Percentiles rank a stretch among this genome's conserved stretches.
These are phyloP conservation scores for Hygrocybe coccinea DNA, from an alignment of 768 basidiomycete species.

Conservation along the genomic window DNA sequence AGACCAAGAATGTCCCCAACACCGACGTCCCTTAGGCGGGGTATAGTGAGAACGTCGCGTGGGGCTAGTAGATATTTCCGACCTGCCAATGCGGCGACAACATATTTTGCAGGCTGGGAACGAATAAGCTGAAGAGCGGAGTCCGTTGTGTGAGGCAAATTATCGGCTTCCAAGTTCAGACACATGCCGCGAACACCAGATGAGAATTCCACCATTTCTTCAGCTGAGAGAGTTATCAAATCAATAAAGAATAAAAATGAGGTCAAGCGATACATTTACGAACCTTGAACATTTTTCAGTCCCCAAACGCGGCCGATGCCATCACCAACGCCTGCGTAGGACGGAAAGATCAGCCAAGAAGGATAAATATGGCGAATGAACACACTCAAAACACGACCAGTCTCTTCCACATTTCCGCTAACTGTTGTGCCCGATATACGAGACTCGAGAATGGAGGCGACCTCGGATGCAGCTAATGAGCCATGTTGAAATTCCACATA, in stretches of 20 bases:
- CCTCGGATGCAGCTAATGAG: conserved; percentile 88
- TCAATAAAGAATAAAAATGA: background rate
- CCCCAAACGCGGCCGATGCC: conserved; percentile 99
- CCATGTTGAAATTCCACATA: too few species aligned
- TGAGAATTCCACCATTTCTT: conserved; percentile 99
- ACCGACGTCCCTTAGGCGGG: conserved; percentile 76
- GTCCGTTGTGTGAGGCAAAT: conserved; percentile 39
- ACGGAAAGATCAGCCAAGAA: conserved; percentile 17
- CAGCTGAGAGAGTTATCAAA: conserved; percentile 71
- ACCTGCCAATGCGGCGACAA: conserved; percentile 83
- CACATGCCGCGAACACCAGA: conserved; percentile 99
- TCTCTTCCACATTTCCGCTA: conserved; percentile 96
- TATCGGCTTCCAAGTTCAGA: conserved; percentile 99
- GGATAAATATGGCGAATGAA: conserved; percentile 16
- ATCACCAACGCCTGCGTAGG: conserved; percentile 85
- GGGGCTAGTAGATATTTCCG: conserved; percentile 86
- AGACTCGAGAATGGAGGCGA: conserved; percentile 97
- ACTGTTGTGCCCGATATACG: conserved; percentile 91
- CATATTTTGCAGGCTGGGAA: conserved; percentile 88
- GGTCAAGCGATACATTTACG: conserved; percentile 14
- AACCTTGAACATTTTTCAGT: conserved; percentile 96
- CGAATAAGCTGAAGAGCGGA: conserved; percentile 76
- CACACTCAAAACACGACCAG: conserved; percentile 96
- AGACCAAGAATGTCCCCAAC: conserved; percentile 84
- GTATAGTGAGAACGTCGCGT: conserved; percentile 89